These are phyloP conservation scores for Pachyrhizus erosus DNA, from an alignment of 306 rosid genomes.

Conservation along the genomic window DNA sequence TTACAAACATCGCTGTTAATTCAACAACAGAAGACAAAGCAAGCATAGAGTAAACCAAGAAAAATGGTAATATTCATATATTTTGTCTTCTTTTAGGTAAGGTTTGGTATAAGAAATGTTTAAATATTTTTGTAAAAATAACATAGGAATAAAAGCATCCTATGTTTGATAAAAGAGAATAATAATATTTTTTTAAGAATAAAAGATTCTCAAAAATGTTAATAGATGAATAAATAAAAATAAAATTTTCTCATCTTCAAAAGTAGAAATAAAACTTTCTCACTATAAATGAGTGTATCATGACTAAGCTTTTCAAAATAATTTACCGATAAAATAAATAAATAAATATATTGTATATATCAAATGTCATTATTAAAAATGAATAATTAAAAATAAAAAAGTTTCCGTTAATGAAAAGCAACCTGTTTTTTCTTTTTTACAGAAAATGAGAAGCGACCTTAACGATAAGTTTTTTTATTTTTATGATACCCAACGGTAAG, in stretches of 20 bases:
- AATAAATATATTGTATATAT: background rate
- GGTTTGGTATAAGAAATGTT: background rate
- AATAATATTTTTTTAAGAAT: background rate
- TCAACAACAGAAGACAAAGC: background rate
- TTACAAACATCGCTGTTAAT: background rate
- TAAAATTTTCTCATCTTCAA: background rate
- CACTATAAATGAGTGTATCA: background rate
- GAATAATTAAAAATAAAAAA: background rate
- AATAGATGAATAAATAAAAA: background rate
- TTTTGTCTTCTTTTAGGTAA: constrained; percentile 4
- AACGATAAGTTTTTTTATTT: background rate
- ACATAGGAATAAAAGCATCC: background rate
- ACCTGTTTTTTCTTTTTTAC: no score
- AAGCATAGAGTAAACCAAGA: background rate
- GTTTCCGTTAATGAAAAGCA: background rate
- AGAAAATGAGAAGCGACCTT: background rate
- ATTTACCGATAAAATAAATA: background rate
- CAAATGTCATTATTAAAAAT: background rate
- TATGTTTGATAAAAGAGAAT: background rate
- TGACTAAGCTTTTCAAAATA: background rate
- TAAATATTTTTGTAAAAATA: background rate
- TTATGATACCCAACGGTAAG: background rate
- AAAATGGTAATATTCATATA: background rate
- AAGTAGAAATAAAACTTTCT: background rate
- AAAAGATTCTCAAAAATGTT: background rate